These are phyloP conservation scores for Salix arbutifolia DNA, from an alignment of 345 rosid genomes.

Conservation along the genomic window DNA sequence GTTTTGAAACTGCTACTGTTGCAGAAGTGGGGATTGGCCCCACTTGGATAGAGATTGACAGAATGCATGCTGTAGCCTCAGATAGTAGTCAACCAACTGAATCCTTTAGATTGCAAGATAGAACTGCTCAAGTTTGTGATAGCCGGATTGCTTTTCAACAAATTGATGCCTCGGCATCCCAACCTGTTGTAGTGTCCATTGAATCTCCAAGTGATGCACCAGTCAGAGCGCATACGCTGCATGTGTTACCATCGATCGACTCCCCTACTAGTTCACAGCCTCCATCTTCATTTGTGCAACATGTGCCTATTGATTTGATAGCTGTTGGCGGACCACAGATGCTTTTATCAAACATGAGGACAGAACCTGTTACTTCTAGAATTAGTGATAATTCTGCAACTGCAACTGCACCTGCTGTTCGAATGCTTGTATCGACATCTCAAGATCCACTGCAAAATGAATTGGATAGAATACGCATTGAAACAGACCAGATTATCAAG, in stretches of 20 bases:
- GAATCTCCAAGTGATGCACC: neutral
- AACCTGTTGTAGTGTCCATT: slow-evolving; percentile 12
- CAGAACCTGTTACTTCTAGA: slow-evolving; percentile 14
- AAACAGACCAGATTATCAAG: slow-evolving; percentile 30
- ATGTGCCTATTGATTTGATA: slow-evolving; percentile 7
- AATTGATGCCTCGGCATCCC: slow-evolving; percentile 9
- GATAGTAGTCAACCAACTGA: slow-evolving; percentile 6
- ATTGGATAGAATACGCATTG: slow-evolving; percentile 42
- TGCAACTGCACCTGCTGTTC: slow-evolving; percentile 15
- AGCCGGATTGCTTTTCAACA: slow-evolving; percentile 23
- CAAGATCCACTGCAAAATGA: slow-evolving; percentile 61
- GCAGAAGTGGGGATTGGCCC: neutral
- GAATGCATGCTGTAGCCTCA: neutral
- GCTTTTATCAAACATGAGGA: slow-evolving; percentile 17
- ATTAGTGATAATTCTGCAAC: slow-evolving; percentile 16
- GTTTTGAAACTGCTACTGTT: neutral
- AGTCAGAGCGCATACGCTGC: slow-evolving; percentile 9
- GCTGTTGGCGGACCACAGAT: slow-evolving; percentile 7
- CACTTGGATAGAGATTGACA: neutral
- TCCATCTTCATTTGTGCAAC: slow-evolving; percentile 13
- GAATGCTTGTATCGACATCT: slow-evolving; percentile 17
- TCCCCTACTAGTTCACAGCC: neutral
- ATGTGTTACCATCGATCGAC: slow-evolving; percentile 2
- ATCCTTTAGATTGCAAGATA: slow-evolving; percentile 30
- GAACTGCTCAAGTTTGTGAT: slow-evolving; percentile 24